A percentile compares a stretch with the other conserved stretches of the same genome.
Evolutionary conservation across 2,329 filamentous ascomycete species (phyloP).

Genomic region (Polytolypa hystricis): DNA sequence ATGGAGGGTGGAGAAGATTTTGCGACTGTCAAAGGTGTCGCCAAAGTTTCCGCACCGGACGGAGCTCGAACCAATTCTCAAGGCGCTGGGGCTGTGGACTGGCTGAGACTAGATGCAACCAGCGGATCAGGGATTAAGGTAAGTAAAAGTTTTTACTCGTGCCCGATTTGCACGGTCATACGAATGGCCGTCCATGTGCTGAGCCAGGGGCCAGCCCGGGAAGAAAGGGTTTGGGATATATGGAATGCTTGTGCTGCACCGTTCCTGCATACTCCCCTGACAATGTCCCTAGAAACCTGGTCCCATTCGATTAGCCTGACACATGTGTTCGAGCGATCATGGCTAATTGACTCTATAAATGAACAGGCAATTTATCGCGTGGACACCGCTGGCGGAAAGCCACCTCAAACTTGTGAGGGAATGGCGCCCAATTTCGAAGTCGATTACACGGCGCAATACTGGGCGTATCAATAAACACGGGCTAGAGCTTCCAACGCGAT

Average conservation of each 20-base stretch:
- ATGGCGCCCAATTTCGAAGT: slow-evolving; percentile 22
- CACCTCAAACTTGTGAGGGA: slow-evolving; percentile 25
- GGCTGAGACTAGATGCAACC: slow-evolving; percentile 22
- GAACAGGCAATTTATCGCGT: slow-evolving; percentile 35
- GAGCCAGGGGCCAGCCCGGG: no score
- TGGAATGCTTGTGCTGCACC: no score
- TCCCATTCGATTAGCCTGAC: no score
- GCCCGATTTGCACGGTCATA: no score
- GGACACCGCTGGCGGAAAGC: slow-evolving; percentile 25
- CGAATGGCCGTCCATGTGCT: no score
- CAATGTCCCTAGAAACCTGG: no score
- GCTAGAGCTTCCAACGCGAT: no score
- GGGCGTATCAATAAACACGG: slow-evolving; percentile 26
- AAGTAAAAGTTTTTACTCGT: slow-evolving; percentile 11
- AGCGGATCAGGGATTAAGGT: slow-evolving; percentile 22
- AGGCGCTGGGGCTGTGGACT: slow-evolving; percentile 18
- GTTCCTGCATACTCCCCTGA: no score
- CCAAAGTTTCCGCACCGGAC: slow-evolving; percentile 19
- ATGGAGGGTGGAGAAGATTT: slow-evolving; percentile 17
- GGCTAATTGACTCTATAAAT: no score
- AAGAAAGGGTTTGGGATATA: no score
- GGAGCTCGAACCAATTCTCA: neutral
- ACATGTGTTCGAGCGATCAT: no score
- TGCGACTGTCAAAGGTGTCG: slow-evolving; percentile 18
- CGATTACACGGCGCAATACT: slow-evolving; percentile 34